These are phyloP conservation scores for Rhizopus sp. DNA, from an alignment of 371 early-diverging fungal species.

Conservation along the genomic window DNA sequence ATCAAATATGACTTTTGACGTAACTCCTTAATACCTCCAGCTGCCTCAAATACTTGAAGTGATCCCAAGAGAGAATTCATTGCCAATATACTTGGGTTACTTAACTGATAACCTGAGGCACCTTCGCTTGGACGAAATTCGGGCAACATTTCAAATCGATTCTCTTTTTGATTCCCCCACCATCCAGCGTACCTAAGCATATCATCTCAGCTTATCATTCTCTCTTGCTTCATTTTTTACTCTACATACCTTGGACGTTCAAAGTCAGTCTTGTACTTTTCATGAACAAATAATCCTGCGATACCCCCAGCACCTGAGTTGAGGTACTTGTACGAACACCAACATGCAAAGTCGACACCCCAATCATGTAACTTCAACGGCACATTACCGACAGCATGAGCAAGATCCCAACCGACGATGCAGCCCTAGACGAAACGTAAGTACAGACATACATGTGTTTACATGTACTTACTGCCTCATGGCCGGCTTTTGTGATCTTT, in stretches of 20 bases:
- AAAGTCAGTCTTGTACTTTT: constrained; percentile 63
- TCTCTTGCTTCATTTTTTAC: too few species aligned
- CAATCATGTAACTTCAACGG: constrained; percentile 90
- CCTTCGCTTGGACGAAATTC: constrained; percentile 78
- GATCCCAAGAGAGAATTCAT: constrained; percentile 73
- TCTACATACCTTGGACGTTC: constrained; percentile 47
- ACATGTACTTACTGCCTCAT: constrained; percentile 61
- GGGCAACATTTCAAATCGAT: constrained; percentile 82
- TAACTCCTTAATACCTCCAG: constrained; percentile 64
- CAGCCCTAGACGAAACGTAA: constrained; percentile 64
- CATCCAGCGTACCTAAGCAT: constrained; percentile 81
- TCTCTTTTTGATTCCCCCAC: constrained; percentile 90
- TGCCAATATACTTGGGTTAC: constrained; percentile 86
- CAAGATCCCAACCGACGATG: constrained; percentile 94
- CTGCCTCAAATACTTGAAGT: constrained; percentile 79
- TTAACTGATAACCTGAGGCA: constrained; percentile 85
- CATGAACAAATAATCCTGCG: constrained; percentile 86
- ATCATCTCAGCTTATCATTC: not conserved
- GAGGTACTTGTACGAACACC: constrained; percentile 98
- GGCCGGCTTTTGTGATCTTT: constrained; percentile 82
- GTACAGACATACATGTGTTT: not conserved
- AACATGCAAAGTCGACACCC: constrained; percentile 97
- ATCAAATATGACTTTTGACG: constrained; percentile 74
- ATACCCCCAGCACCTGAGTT: constrained; percentile 96
- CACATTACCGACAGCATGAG: constrained; percentile 96